Evolutionary conservation across 129 eudicot species (phyloP).

Genomic region (Calendula officinalis): DNA sequence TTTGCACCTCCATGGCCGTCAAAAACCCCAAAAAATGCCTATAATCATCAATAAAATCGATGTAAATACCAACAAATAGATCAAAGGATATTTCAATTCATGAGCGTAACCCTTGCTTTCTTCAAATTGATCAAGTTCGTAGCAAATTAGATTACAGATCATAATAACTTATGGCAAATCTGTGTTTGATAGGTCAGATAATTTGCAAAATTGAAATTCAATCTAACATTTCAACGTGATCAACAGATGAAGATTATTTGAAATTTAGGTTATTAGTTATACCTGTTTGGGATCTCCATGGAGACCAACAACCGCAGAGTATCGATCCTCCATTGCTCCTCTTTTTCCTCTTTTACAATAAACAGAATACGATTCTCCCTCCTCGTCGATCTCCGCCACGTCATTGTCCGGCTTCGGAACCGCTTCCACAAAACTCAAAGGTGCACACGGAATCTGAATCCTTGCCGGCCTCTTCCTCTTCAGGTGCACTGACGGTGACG

Average conservation of each 20-base stretch:
- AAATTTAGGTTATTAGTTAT: background rate
- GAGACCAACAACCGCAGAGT: constrained; percentile 44
- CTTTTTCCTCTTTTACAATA: constrained; percentile 74
- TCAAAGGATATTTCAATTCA: no score
- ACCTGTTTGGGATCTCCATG: constrained; percentile 83
- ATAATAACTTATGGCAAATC: background rate
- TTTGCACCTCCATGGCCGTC: constrained; percentile 93
- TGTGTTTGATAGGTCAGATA: constrained; percentile 1
- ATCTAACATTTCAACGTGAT: background rate
- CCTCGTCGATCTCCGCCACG: constrained; percentile 58
- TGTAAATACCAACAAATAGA: background rate
- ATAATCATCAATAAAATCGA: constrained; percentile 10
- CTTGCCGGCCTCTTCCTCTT: constrained; percentile 78
- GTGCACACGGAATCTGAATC: constrained; percentile 56
- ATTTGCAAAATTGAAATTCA: no score
- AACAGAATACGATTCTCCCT: constrained; percentile 60
- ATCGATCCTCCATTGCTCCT: constrained; percentile 72
- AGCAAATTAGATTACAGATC: background rate
- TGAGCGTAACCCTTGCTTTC: background rate
- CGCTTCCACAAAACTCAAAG: constrained; percentile 29
- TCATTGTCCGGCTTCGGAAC: constrained; percentile 32
- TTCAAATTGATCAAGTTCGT: background rate
- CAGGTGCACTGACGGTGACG: constrained; percentile 28
- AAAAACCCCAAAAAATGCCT: constrained; percentile 90
- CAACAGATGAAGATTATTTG: background rate